Percentiles rank a stretch among this genome's conserved stretches.
phyloP scores from a whole-genome alignment of 305 asterid genomes.

The Fraxinus baroniana region DNA sequence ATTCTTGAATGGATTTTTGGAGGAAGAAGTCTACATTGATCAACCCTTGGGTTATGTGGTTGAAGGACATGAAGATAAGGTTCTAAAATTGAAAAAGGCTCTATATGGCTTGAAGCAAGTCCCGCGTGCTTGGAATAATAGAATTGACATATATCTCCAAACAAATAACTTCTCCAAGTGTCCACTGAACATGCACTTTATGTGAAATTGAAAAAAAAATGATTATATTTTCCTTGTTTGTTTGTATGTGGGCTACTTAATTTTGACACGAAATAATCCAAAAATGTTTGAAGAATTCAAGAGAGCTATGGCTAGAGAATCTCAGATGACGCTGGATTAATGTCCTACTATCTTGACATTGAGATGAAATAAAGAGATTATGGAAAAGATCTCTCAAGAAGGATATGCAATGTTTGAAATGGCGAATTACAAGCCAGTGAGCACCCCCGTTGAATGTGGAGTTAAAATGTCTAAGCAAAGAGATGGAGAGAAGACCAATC shows the following conservation, averaged over 20 bases:
- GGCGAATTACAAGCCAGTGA: not conserved
- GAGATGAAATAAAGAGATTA: not conserved
- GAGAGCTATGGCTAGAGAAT: not conserved
- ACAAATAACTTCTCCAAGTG: not conserved
- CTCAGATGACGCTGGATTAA: not conserved
- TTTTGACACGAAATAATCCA: too few species aligned
- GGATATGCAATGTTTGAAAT: conserved; percentile 5
- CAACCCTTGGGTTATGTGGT: not conserved
- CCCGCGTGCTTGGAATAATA: not conserved
- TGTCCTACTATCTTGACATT: conserved; percentile 2
- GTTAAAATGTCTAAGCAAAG: not conserved
- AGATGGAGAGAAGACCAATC: not conserved
- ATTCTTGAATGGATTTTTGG: not conserved
- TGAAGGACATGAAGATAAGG: not conserved
- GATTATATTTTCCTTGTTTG: not conserved
- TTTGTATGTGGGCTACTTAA: not conserved
- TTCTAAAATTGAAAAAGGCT: not conserved
- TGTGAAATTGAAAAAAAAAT: not conserved
- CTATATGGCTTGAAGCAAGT: not conserved
- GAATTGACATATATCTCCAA: not conserved
- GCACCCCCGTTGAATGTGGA: not conserved
- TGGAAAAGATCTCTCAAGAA: not conserved
- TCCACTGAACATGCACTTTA: not conserved
- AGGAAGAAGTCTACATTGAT: not conserved
- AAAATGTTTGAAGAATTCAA: too few species aligned